A percentile compares a stretch with the other conserved stretches of the same genome.
These are phyloP conservation scores for Ophiostoma perfectum DNA, from an alignment of 2,329 filamentous ascomycete species.

Conservation along the genomic window DNA sequence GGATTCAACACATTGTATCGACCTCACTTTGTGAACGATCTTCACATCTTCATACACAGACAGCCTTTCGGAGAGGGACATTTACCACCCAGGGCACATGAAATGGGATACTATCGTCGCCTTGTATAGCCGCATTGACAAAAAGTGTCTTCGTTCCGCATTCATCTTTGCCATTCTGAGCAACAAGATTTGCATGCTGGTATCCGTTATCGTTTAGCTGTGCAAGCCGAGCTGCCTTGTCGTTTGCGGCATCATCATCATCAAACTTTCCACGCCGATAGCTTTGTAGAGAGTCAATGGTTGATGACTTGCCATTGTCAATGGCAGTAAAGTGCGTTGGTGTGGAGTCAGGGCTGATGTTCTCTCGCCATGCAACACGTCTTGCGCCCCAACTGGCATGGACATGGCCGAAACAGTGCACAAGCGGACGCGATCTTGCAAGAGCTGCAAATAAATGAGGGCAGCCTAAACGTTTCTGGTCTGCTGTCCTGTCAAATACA, in stretches of 20 bases:
- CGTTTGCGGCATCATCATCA: background rate
- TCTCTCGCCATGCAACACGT: background rate
- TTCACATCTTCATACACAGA: too few relatives aligned
- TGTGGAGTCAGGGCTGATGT: background rate
- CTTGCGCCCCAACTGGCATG: background rate
- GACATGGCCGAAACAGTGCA: conserved; percentile 5
- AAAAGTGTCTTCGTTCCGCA: background rate
- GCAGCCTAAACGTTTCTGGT: background rate
- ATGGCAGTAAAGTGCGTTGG: background rate
- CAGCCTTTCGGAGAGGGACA: background rate
- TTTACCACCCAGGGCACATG: background rate
- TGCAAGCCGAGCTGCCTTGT: background rate
- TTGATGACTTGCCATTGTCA: background rate
- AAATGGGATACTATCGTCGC: background rate
- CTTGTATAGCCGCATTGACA: background rate
- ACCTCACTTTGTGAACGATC: too few relatives aligned
- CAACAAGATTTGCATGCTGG: background rate
- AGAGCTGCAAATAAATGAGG: background rate
- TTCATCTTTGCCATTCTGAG: background rate
- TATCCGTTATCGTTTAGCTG: background rate
- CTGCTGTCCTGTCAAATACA: background rate
- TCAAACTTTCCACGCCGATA: background rate
- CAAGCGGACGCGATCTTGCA: background rate
- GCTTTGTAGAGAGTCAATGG: background rate
- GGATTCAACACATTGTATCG: too few relatives aligned